These are phyloP conservation scores for Agrocybe praecox DNA, from an alignment of 768 basidiomycete genomes.

Conservation along the genomic window DNA sequence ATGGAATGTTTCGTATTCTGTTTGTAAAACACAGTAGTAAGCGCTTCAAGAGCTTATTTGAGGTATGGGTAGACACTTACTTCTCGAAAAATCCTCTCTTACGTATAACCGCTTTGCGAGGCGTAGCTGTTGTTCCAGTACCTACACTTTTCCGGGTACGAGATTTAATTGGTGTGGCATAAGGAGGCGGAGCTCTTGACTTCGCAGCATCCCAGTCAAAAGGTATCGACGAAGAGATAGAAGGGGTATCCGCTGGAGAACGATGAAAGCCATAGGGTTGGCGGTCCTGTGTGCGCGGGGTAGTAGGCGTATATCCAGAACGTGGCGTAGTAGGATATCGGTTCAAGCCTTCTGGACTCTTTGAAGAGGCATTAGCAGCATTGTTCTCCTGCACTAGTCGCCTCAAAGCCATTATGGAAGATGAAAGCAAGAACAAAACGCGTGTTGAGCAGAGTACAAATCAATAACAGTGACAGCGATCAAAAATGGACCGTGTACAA, in stretches of 20 bases:
- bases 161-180: conserved; percentile 57
- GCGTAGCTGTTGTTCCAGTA: conserved; percentile 28
- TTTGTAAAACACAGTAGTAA: neutral
- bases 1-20: conserved; percentile 69
- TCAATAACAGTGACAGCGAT: conserved; percentile 1
- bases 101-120: conserved; percentile 58
- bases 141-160: conserved; percentile 42
- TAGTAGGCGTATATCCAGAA: conserved; percentile 31
- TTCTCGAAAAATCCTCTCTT: conserved; percentile 67
- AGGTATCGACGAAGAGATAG: conserved; percentile 72
- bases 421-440: conserved; percentile 7
- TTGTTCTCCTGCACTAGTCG: conserved; percentile 56
- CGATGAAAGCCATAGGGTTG: conserved; percentile 56
- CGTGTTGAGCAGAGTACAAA: conserved; percentile 12
- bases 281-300: conserved; percentile 41
- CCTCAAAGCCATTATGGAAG: conserved; percentile 50
- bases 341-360: conserved; percentile 24
- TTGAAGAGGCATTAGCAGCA: conserved; percentile 43
- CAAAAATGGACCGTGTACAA: conserved; percentile 11
- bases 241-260: conserved; percentile 68
- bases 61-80: conserved; percentile 31
- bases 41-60: conserved; percentile 11
- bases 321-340: conserved; percentile 31
- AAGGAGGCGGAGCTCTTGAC: conserved; percentile 71
- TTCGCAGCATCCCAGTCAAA: conserved; percentile 90